A percentile compares a stretch with the other conserved stretches of the same genome.
phyloP scores from a whole-genome alignment of 306 rosid genomes.

The Styphnolobium japonicum region DNA sequence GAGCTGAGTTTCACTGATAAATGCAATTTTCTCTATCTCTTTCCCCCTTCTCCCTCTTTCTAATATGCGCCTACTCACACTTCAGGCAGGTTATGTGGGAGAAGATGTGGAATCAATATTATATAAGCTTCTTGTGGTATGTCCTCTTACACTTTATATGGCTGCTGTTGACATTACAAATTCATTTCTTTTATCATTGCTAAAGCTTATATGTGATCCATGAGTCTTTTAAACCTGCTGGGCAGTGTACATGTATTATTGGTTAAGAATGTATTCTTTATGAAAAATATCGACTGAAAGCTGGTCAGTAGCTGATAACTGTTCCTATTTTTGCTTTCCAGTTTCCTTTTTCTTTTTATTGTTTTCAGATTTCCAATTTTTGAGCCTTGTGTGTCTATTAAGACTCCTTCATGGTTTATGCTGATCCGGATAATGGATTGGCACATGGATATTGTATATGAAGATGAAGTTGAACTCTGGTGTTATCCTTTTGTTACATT shows the following conservation, averaged over 20 bases:
- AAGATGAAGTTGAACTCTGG: too few relatives aligned
- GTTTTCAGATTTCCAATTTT: too few relatives aligned
- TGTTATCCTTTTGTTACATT: too few relatives aligned
- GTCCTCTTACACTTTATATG: not conserved
- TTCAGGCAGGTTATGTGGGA: constrained; percentile 80
- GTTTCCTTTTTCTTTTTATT: not conserved
- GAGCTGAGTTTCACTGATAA: not conserved
- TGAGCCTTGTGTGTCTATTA: too few relatives aligned
- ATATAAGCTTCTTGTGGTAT: constrained; percentile 59
- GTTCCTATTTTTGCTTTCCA: not conserved
- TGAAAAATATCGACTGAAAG: not conserved
- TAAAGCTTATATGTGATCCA: not conserved
- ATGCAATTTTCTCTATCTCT: not conserved
- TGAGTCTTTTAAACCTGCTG: not conserved
- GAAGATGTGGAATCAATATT: constrained; percentile 72
- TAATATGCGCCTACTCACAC: not conserved
- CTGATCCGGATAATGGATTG: too few relatives aligned
- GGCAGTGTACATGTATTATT: not conserved
- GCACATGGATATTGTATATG: too few relatives aligned
- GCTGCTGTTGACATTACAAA: not conserved
- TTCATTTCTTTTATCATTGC: not conserved
- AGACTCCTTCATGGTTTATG: too few relatives aligned
- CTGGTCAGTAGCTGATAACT: not conserved
- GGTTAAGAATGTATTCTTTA: not conserved
- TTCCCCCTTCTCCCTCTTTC: not conserved